Evolutionary conservation across 75 land plant genomes (phyloP), one percentile per base, ranked within the genome.

Genomic region (Adiantum capillusveneris): DNA sequence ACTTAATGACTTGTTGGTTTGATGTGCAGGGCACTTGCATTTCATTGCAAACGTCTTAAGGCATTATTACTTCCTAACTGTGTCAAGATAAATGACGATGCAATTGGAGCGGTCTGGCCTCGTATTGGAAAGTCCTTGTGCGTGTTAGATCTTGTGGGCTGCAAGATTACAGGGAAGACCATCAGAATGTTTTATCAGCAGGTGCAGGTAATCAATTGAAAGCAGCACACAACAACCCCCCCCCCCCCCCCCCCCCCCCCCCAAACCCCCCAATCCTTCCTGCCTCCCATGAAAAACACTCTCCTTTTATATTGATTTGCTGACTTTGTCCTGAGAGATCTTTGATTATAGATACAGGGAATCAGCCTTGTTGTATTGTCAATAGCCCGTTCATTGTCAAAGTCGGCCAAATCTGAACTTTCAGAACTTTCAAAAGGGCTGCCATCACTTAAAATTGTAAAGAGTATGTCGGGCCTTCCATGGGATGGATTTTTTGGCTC

Each of bases 401-500:
- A 20, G 31, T 54, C 60, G n/a, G 30, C 64, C 42, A 36, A 64
- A 58, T 30, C 19, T 20, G 66, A 64, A 20, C 58, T 64, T 25
- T 31, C 17, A 6, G 57, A 64, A 26, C 60, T 64, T 21, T 46
- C 27, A 14, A 58, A 29, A 41, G 29, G 37, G 24, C 21, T 39
- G 19, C 66, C 64, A 11, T 13, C 26, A 7, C 22, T 64, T 18
- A 58, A 25, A 27, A 20, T 64, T 9, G 28, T 27, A 44, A 57
- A 27, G 13, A 20, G 27, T 64, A 58, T 61, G 11, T 56, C 62
- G 20, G 31, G 25, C 25, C 29, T 49, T 62, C 55, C 44, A 9
- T 64, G 66, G 66, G 66, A 64, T 56, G 66, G 66, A 29, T 64
- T 64, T 64, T 64, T 58, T 50, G 34, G 51, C 26, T 62, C 55